Base-by-base conservation (phyloP, 2,329 filamentous ascomycete genomes). In the Neofusicoccum sp. region DNA sequence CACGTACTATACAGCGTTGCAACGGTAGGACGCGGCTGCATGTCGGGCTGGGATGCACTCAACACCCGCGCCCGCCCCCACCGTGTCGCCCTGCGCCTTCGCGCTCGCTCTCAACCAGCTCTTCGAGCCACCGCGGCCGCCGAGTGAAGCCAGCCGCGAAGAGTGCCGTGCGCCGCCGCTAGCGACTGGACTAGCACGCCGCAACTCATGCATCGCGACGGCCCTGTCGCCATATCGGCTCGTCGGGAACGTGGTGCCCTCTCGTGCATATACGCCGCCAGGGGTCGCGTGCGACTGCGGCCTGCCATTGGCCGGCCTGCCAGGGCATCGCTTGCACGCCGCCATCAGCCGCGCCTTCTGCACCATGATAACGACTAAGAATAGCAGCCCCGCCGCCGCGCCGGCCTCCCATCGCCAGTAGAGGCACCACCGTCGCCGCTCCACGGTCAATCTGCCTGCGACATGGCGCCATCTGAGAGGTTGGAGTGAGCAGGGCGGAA, bases 311-410 rank as follows among this genome's bases (percentile, higher is more conserved):
- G 49, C 34, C 34, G 2, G 33, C 24, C 49, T 36, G 36, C 51
- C 38, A 43, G 36, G 36, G 14, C 51, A 40, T 56, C 51, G 51
- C 51, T 56, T 56, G 38, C 51, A 56, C n/a, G 43, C 51, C 51
- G 16, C 33, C 51, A 33, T 41, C 36, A 54, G 49, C 49, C 47
- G 47, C n/a, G n/a, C n/a, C 47, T 14, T 33, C 11, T 11, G 28
- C 28, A 14, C 20, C 26, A 12, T 56, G 51, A 56, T 56, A 56
- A 43, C 51, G 16, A 56, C 51, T 56, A 56, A 56, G 49, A 56
- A 56, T 56, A 56, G 51, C 38, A 34, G 16, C 36, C 16, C 24
- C 34, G 51, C 51, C 51, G 51, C 26, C 16, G 24, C 24, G 5
- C 16, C 33, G 48, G 20, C 12, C 34, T 28, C 34, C 34, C 48